A percentile compares a stretch with the other conserved stretches of the same genome.
Evolutionary conservation across 352 stramenopile species (phyloP).

Genomic region (Pythium myriotylum): DNA sequence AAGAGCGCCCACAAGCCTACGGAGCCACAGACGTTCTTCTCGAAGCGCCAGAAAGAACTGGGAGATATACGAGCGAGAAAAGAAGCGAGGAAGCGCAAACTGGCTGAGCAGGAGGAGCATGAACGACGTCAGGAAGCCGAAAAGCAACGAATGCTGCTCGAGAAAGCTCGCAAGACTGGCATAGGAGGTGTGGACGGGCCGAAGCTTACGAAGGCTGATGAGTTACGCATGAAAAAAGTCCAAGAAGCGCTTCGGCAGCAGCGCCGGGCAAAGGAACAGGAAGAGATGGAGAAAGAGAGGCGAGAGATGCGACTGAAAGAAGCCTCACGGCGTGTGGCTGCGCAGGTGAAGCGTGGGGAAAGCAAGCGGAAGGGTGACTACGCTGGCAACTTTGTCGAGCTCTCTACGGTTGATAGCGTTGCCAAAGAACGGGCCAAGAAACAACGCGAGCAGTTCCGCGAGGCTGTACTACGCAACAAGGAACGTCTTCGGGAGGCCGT

Average conservation of each 20-base stretch:
- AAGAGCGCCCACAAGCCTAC: conserved; percentile 34
- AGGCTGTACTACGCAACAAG: conserved; percentile 67
- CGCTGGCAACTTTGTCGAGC: conserved; percentile 47
- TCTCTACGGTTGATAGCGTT: conserved; percentile 38
- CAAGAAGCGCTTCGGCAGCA: conserved; percentile 35
- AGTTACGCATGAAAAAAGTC: conserved; percentile 54
- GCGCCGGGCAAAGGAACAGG: conserved; percentile 43
- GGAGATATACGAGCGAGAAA: conserved; percentile 50
- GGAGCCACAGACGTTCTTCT: conserved; percentile 50
- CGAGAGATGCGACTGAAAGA: conserved; percentile 44
- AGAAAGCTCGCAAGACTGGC: conserved; percentile 26
- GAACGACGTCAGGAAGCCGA: conserved; percentile 29
- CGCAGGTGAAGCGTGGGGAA: conserved; percentile 59
- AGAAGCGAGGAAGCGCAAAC: conserved; percentile 43
- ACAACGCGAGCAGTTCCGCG: conserved; percentile 57
- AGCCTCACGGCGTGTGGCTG: conserved; percentile 51
- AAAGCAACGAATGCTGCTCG: conserved; percentile 41
- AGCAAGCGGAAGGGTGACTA: conserved; percentile 51
- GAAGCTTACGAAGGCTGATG: conserved; percentile 54
- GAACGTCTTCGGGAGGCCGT: conserved; percentile 52
- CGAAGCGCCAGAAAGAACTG: conserved; percentile 40
- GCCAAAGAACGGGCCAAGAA: conserved; percentile 62
- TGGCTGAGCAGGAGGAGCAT: conserved; percentile 42
- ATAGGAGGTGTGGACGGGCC: conserved; percentile 10
- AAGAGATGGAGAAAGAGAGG: conserved; percentile 28